Evolutionary conservation across 169 alveolate species (phyloP), one percentile per base, ranked within the genome.

Genomic region (Plasmodium fragile): DNA sequence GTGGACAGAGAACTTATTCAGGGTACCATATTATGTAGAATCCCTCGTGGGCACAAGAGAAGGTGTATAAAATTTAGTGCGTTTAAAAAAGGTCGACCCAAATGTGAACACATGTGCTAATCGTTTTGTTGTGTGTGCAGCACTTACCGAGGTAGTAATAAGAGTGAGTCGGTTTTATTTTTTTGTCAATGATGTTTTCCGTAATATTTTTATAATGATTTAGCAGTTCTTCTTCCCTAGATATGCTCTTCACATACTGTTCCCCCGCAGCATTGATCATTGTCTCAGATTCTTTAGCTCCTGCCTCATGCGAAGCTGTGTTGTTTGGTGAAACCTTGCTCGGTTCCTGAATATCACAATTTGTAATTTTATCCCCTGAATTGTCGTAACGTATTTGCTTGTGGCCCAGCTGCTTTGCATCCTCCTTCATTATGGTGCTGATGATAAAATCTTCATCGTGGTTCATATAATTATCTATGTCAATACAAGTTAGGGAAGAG

Each of bases 371-470:
- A 25, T 73, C 81, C 36, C 36, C 65, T 16, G 41, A n/a, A 16
- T 43, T 18, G 28, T 82, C 69, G 55, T 69, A 41, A 52, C 32
- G 10, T 70, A 11, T 82, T 39, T 53, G 71, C 30, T 82, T 70
- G 7, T 85, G 43, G 70, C 49, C 71, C 30, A 49, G 18, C 13
- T 87, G 39, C 4, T 18, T 41, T 13, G 75, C 80, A 87, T 49
- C 22, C 18, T 78, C 43, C 34, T 34, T 78, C 36, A 59, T 72
- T 18, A 87, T 77, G 36, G 52, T 87, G 41, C 81, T 87, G 30
- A 87, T 87, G 49, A 87, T 49, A 87, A 87, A 87, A 18, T 87
- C 89, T 41, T 87, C 82, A 78, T 87, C 93, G 72, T 87, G 93
- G 28, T 78, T 77, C 81, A 87, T 87, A 49, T 87, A 87, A 25